Evolutionary conservation across 805 yeast genomes (phyloP).

Genomic region (Priceomyces carsonii): DNA sequence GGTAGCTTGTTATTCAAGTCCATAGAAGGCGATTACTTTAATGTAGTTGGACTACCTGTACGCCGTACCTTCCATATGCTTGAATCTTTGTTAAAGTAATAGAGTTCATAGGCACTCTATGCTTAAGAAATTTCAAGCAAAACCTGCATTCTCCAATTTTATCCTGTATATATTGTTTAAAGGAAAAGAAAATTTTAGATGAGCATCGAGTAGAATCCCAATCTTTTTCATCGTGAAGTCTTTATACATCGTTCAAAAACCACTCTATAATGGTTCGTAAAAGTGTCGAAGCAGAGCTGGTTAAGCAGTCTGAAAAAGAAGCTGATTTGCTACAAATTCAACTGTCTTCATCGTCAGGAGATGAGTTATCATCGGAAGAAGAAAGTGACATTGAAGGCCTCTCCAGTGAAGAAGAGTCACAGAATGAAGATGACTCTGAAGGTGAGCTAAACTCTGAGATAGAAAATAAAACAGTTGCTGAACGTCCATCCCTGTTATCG

Average conservation of each 20-base stretch:
- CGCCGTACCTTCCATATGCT: constrained; percentile 49
- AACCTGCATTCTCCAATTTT: too few relatives aligned
- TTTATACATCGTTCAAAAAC: too few relatives aligned
- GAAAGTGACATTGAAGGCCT: constrained; percentile 20
- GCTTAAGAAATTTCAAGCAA: too few relatives aligned
- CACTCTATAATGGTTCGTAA: too few relatives aligned
- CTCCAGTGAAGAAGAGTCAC: constrained; percentile 11
- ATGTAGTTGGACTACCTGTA: constrained; percentile 86
- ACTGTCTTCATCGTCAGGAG: constrained; percentile 16
- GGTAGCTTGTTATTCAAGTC: constrained; percentile 65
- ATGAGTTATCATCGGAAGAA: constrained; percentile 24
- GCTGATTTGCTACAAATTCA: constrained; percentile 9
- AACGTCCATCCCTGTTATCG: constrained; percentile 6
- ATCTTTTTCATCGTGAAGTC: too few relatives aligned
- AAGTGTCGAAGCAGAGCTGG: constrained; percentile 18
- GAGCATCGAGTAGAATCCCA: too few relatives aligned
- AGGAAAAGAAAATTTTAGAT: too few relatives aligned
- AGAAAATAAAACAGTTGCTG: constrained; percentile 9
- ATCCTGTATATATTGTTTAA: too few relatives aligned
- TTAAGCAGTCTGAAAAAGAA: constrained; percentile 24
- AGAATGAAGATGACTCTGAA: constrained; percentile 12
- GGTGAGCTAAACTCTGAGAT: constrained; percentile 19
- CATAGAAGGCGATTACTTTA: constrained; percentile 79
- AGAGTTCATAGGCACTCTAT: too few relatives aligned
- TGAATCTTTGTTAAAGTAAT: too few relatives aligned